These are phyloP conservation scores for Colletotrichum chrysophilum DNA, from an alignment of 2,329 filamentous ascomycete genomes.

Conservation along the genomic window DNA sequence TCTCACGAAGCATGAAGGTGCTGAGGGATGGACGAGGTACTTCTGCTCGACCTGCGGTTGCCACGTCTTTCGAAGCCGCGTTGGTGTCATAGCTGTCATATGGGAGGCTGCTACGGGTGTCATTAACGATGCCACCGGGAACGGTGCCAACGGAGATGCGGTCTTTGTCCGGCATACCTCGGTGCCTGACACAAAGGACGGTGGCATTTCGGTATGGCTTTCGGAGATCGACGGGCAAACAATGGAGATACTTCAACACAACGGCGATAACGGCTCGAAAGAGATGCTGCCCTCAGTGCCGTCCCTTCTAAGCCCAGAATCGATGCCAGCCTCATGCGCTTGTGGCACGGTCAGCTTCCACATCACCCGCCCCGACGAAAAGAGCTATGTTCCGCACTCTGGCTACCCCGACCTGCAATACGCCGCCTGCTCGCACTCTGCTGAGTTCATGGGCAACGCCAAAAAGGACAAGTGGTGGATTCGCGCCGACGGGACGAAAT, in stretches of 20 bases:
- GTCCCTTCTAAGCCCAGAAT: background rate
- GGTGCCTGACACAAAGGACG: conserved; percentile 38
- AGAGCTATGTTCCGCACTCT: conserved; percentile 49
- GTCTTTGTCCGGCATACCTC: conserved; percentile 24
- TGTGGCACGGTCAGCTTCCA: conserved; percentile 51
- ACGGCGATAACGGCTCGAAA: background rate
- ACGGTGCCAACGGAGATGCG: background rate
- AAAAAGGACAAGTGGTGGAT: conserved; percentile 65
- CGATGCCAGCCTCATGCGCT: conserved; percentile 31
- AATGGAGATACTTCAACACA: background rate
- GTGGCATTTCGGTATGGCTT: conserved; percentile 39
- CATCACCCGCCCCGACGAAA: conserved; percentile 58
- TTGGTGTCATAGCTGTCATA: background rate
- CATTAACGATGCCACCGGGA: conserved; percentile 23
- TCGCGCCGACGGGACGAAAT: conserved; percentile 50
- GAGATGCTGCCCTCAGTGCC: background rate
- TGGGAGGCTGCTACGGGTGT: conserved; percentile 45
- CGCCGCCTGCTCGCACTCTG: background rate
- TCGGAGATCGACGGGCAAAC: background rate
- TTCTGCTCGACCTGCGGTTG: conserved; percentile 49
- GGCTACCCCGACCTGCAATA: conserved; percentile 50
- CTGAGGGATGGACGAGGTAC: conserved; percentile 28
- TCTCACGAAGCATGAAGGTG: conserved; percentile 15
- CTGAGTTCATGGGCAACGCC: conserved; percentile 41
- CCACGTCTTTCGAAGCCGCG: conserved; percentile 38